phyloP scores from a whole-genome alignment of 768 basidiomycete species.

The Postia placenta region DNA sequence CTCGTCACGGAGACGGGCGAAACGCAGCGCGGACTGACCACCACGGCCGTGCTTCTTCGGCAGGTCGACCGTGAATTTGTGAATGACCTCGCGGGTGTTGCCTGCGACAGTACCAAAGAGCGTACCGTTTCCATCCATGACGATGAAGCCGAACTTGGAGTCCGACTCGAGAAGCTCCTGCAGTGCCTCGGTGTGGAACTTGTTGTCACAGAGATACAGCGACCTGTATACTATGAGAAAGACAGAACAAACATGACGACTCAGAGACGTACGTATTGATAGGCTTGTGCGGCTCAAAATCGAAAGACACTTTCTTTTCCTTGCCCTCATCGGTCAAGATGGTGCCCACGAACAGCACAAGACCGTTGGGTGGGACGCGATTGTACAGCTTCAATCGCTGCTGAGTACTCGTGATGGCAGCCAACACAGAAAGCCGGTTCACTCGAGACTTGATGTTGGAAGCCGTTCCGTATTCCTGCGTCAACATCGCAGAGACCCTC shows the following conservation, averaged over 20 bases:
- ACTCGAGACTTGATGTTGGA: constrained; percentile 99
- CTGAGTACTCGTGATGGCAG: constrained; percentile 97
- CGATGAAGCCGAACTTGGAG: constrained; percentile 97
- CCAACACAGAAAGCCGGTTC: constrained; percentile 94
- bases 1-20: constrained; percentile 98
- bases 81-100: constrained; percentile 94
- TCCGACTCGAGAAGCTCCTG: constrained; percentile 96
- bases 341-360: constrained; percentile 97
- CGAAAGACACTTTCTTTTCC: constrained; percentile 98
- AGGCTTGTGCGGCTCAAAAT: constrained; percentile 97
- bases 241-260: neutral
- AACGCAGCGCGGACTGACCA: constrained; percentile 99
- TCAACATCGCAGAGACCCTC: constrained; percentile 90
- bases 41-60: constrained; percentile 99
- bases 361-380: constrained; percentile 92
- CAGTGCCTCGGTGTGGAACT: constrained; percentile 97
- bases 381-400: constrained; percentile 96
- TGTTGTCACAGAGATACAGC: constrained; percentile 98
- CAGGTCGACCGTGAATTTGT: constrained; percentile 98
- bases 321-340: constrained; percentile 98
- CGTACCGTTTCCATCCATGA: constrained; percentile 98
- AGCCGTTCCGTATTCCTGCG: constrained; percentile 97
- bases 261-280: constrained; percentile 82
- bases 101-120: constrained; percentile 94
- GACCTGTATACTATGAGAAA: constrained; percentile 46